These are phyloP conservation scores for Larix sibirica DNA, from an alignment of 83 land plant species.

Conservation along the genomic window DNA sequence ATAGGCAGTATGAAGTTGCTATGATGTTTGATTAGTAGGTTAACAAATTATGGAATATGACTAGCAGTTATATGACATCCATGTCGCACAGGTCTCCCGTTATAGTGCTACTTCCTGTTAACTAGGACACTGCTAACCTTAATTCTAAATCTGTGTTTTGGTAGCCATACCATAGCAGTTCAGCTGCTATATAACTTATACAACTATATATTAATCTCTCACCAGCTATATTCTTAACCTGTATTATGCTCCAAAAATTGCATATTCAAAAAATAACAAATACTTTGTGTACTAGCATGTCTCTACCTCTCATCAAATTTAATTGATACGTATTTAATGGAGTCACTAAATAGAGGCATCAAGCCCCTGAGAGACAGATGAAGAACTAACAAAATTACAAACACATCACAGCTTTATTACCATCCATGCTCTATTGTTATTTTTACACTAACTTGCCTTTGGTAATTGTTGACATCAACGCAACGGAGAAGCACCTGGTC, in stretches of 20 bases:
- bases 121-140: background rate
- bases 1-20: background rate
- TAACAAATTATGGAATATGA: background rate
- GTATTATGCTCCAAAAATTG: background rate
- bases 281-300: background rate
- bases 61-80: background rate
- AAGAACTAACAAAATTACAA: slow-evolving; percentile 12
- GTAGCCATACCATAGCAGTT: background rate
- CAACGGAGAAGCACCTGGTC: slow-evolving; percentile 6
- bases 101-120: background rate
- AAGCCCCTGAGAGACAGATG: background rate
- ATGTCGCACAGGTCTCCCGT: background rate
- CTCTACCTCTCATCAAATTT: background rate
- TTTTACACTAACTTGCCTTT: background rate
- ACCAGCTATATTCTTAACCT: slow-evolving; percentile 5
- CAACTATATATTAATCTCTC: background rate
- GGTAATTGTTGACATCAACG: background rate
- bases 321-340: background rate
- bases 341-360: background rate
- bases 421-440: slow-evolving; percentile 9
- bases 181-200: background rate
- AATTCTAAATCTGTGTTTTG: background rate
- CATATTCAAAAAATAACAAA: background rate
- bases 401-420: background rate
- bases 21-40: background rate